Evolutionary conservation across 495 filamentous ascomycete species (phyloP), one percentile per base, ranked within the genome.

Genomic region (Ascodesmis nigricans): DNA sequence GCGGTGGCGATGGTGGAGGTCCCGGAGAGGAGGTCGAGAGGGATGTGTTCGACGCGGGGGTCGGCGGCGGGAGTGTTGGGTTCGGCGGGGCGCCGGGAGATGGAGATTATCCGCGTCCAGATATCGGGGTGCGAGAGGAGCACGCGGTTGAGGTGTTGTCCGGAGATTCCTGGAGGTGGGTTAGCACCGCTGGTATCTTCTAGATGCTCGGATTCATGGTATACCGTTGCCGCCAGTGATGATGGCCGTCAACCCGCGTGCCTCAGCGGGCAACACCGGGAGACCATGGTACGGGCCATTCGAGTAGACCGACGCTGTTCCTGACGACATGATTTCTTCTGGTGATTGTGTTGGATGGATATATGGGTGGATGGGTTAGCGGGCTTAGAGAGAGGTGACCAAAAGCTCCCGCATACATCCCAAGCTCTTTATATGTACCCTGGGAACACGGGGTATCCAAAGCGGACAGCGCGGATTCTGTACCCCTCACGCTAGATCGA

Each of bases 81-180:
- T 8, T 53, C 47, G 0, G 57, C 60, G 8, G 56, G 56, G 15
- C 57, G 51, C 1, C 62, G 56, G 4, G 56, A 60, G 19, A 66
- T 38, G 27, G 58, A 57, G 45, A 62, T 64, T 26, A 69, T 65
- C 40, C 60, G 65, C 28, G 43, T 54, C 65, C 65, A 68, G 17
- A 59, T 53, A 26, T 55, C 36, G 13, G 61, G 57, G n/a, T 53
- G 44, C 25, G 61, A 45, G 2, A 54, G 46, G 0, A 66, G 57
- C 3, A 58, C 56, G 14, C 51, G 49, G 13, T 66, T 46, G 48
- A 67, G 62, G 41, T 62, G 44, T 30, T 53, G 49, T 2, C 65
- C 65, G 4, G 55, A 61, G 24, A 64, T 62, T 6, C 28, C 28
- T 30, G n/a, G n/a, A 25, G n/a, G 11, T 30, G 5, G 5, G 6